Percentiles rank a stretch among this genome's conserved stretches.
These are phyloP conservation scores for Blumeria hordei DNA, from an alignment of 2,329 filamentous ascomycete genomes.

Conservation along the genomic window DNA sequence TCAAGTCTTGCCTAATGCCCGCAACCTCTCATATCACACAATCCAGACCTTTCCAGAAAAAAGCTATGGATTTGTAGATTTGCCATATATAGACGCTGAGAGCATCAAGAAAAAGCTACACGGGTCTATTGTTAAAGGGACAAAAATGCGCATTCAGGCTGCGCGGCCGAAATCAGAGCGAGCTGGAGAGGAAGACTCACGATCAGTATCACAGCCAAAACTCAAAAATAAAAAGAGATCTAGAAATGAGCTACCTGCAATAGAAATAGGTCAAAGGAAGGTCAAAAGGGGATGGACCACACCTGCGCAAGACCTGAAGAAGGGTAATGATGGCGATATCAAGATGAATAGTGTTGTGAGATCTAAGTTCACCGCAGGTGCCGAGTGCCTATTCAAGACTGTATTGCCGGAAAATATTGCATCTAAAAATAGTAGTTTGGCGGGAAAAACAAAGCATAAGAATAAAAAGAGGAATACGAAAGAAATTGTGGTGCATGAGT, in stretches of 20 bases:
- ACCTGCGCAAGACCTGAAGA: constrained; percentile 18
- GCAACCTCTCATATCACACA: constrained; percentile 69
- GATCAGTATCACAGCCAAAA: constrained; percentile 17
- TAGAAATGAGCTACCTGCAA: constrained; percentile 29
- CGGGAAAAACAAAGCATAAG: constrained; percentile 19
- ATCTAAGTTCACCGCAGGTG: constrained; percentile 58
- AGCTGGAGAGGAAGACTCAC: constrained; percentile 17
- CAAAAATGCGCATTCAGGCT: constrained; percentile 64
- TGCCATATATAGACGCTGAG: constrained; percentile 63
- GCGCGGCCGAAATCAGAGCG: constrained; percentile 38
- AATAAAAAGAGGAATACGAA: constrained; percentile 36
- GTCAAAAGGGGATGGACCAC: constrained; percentile 22
- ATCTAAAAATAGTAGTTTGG: constrained; percentile 16
- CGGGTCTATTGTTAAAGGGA: constrained; percentile 61
- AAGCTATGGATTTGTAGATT: constrained; percentile 70
- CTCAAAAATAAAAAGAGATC: constrained; percentile 24
- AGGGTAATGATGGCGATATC: constrained; percentile 27
- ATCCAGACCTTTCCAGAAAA: constrained; percentile 76
- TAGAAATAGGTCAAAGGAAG: constrained; percentile 35
- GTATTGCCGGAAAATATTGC: constrained; percentile 37
- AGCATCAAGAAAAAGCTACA: constrained; percentile 80
- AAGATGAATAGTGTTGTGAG: constrained; percentile 33
- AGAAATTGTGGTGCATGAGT: constrained; percentile 63
- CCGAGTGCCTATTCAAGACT: constrained; percentile 70
- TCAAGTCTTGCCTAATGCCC: constrained; percentile 37